Evolutionary conservation across 2,329 filamentous ascomycete species (phyloP).

Genomic region (Diaporthe sp.): DNA sequence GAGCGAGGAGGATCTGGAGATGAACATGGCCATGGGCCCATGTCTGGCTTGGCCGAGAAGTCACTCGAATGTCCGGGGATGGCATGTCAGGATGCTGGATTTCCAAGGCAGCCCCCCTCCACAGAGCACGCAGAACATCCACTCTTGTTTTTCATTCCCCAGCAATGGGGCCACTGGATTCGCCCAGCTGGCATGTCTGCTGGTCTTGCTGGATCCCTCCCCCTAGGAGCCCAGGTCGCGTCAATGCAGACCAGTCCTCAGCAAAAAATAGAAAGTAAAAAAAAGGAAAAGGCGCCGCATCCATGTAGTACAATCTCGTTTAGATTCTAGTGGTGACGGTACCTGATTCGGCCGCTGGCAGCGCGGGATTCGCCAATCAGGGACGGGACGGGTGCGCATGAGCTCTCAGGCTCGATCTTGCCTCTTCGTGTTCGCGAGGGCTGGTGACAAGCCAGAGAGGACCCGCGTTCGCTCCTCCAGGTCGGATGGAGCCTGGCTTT

Average conservation of each 20-base stretch:
- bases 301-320: conserved; percentile 33
- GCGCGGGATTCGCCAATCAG: conserved; percentile 27
- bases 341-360: conserved; percentile 29
- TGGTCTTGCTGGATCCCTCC: background rate
- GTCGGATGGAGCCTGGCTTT: background rate
- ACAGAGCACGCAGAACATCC: background rate
- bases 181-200: background rate
- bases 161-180: conserved; percentile 12
- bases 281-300: conserved; percentile 12
- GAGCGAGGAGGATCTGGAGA: conserved; percentile 22
- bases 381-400: background rate
- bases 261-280: background rate
- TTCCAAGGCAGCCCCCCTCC: conserved; percentile 32
- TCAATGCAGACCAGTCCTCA: conserved; percentile 20
- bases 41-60: conserved; percentile 17
- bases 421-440: conserved; percentile 21
- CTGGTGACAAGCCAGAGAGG: conserved; percentile 11
- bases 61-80: conserved; percentile 31
- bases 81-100: conserved; percentile 14
- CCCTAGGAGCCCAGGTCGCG: background rate
- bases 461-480: background rate
- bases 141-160: conserved; percentile 31
- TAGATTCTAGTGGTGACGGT: conserved; percentile 30
- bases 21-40: conserved; percentile 26
- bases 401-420: background rate